These are phyloP conservation scores for Ramularia endophylla DNA, from an alignment of 2,329 filamentous ascomycete genomes.

Conservation along the genomic window DNA sequence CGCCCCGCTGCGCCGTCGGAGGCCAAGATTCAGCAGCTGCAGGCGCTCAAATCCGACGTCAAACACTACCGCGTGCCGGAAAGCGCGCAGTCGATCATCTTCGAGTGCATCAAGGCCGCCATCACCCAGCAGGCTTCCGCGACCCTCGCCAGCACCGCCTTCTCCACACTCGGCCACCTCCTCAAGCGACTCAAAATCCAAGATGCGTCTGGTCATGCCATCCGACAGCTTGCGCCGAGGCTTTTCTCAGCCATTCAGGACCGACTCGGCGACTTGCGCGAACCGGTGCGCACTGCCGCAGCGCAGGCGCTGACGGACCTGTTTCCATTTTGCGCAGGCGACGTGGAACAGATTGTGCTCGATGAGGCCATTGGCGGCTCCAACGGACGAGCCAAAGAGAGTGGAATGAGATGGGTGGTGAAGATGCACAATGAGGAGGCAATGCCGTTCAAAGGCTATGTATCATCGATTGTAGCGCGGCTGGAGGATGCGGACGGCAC, in stretches of 20 bases:
- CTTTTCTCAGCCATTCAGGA: slow-evolving; percentile 74
- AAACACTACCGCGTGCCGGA: slow-evolving; percentile 90
- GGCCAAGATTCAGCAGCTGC: slow-evolving; percentile 64
- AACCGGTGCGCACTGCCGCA: slow-evolving; percentile 72
- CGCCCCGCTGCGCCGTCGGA: slow-evolving; percentile 63
- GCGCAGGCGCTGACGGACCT: slow-evolving; percentile 71
- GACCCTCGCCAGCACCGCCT: slow-evolving; percentile 69
- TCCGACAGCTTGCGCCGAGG: slow-evolving; percentile 58
- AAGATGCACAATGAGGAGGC: slow-evolving; percentile 78
- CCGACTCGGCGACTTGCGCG: slow-evolving; percentile 80
- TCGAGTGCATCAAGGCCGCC: slow-evolving; percentile 73
- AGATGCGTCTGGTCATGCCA: slow-evolving; percentile 66
- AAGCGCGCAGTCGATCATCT: slow-evolving; percentile 61
- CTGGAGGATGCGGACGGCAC: slow-evolving; percentile 85
- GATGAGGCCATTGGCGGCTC: slow-evolving; percentile 72
- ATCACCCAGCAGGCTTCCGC: slow-evolving; percentile 70
- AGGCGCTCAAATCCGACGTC: slow-evolving; percentile 75
- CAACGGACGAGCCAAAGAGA: slow-evolving; percentile 78
- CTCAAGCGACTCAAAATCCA: slow-evolving; percentile 81
- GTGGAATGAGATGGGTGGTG: slow-evolving; percentile 76
- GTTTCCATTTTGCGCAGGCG: slow-evolving; percentile 60
- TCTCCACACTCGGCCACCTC: slow-evolving; percentile 82
- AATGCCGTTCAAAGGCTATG: slow-evolving; percentile 76
- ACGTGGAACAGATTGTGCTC: slow-evolving; percentile 75
- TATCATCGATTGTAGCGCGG: slow-evolving; percentile 74